These are phyloP conservation scores for Fusarium sp. DNA, from an alignment of 2,329 filamentous ascomycete species.

Conservation along the genomic window DNA sequence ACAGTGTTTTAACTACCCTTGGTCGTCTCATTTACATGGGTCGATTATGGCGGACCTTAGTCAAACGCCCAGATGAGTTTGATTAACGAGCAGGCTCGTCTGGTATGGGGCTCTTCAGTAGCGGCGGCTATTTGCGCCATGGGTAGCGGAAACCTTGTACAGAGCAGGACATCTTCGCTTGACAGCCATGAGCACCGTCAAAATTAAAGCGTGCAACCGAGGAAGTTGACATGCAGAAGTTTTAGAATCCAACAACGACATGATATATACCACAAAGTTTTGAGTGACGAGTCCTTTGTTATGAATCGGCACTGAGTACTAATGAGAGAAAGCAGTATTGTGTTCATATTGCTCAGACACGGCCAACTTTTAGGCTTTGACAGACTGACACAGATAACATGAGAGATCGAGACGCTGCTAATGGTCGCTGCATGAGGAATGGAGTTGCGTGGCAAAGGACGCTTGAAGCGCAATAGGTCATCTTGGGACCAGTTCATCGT, in stretches of 20 bases:
- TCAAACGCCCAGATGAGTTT: slow-evolving; percentile 4
- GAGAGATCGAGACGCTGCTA: slow-evolving; percentile 24
- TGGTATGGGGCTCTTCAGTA: slow-evolving; percentile 21
- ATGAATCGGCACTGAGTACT: neutral
- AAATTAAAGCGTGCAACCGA: slow-evolving; percentile 10
- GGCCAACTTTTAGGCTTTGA: neutral
- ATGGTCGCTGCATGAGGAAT: slow-evolving; percentile 28
- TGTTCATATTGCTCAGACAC: neutral
- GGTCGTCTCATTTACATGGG: neutral
- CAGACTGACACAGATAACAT: slow-evolving; percentile 1
- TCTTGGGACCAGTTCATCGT: slow-evolving; percentile 16
- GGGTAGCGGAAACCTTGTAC: slow-evolving; percentile 28
- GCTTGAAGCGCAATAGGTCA: slow-evolving; percentile 29
- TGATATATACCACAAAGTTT: neutral
- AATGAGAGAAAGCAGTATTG: neutral
- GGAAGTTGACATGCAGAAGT: slow-evolving; percentile 2
- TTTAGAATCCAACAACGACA: neutral
- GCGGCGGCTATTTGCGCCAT: slow-evolving; percentile 29
- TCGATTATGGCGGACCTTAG: neutral
- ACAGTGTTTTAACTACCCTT: neutral
- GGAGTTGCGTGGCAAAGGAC: slow-evolving; percentile 33
- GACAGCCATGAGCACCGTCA: slow-evolving; percentile 13
- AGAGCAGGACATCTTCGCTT: slow-evolving; percentile 7
- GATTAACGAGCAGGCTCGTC: slow-evolving; percentile 16
- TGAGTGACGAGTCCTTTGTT: neutral